Evolutionary conservation across 2,329 filamentous ascomycete genomes (phyloP).

Genomic region (Penicillium sp.): DNA sequence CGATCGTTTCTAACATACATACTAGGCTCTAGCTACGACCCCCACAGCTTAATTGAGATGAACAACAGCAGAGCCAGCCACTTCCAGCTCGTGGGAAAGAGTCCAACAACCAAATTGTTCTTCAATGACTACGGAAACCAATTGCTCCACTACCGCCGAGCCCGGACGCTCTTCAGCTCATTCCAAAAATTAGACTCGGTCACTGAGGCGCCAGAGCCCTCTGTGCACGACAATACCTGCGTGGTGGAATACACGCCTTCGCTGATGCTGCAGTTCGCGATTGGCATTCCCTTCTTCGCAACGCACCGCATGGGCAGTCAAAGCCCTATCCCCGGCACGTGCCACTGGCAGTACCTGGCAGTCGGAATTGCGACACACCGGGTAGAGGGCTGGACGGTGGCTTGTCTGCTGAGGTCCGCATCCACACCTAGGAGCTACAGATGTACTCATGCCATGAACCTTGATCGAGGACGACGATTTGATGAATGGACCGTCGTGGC

Average conservation of each 20-base stretch:
- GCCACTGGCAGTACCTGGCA: conserved; percentile 44
- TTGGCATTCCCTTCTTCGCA: conserved; percentile 44
- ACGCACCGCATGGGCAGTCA: conserved; percentile 31
- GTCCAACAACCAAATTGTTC: conserved; percentile 31
- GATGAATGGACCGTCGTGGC: conserved; percentile 39
- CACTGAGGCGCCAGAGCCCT: conserved; percentile 7
- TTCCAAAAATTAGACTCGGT: conserved; percentile 32
- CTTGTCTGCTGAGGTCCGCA: conserved; percentile 41
- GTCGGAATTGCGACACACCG: conserved; percentile 40
- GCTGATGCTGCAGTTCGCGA: conserved; percentile 35
- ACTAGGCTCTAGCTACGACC: conserved; percentile 23
- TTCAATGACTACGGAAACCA: conserved; percentile 42
- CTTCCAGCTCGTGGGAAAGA: conserved; percentile 8
- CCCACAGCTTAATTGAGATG: conserved; percentile 21
- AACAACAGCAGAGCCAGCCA: conserved; percentile 3
- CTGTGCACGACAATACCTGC: conserved; percentile 24
- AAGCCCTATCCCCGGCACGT: conserved; percentile 20
- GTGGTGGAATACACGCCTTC: conserved; percentile 27
- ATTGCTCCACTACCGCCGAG: conserved; percentile 38
- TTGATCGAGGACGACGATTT: conserved; percentile 44
- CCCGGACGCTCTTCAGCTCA: conserved; percentile 36
- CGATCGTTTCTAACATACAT: conserved; percentile 1
- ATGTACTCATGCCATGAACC: conserved; percentile 39
- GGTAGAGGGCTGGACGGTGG: conserved; percentile 36
- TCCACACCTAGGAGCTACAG: conserved; percentile 26